phyloP scores from a whole-genome alignment of 1,139 yeast species.

The Suzukiozyma palmioleophila region DNA sequence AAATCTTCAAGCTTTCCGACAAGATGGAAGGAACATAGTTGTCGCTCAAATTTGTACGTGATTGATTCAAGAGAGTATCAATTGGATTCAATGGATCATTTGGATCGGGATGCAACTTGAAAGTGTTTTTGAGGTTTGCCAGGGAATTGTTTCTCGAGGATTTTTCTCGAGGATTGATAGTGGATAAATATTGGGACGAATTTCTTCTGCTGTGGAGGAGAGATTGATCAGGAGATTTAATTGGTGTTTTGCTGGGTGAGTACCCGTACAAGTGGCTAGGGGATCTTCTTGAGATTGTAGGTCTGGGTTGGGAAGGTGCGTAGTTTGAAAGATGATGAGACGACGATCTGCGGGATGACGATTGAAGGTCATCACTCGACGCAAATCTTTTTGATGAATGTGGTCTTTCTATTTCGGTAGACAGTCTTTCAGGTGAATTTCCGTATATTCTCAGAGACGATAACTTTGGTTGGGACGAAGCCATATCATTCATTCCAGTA shows the following conservation, averaged over 20 bases:
- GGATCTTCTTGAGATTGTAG: not conserved
- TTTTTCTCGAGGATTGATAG: not conserved
- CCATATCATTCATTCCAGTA: not conserved
- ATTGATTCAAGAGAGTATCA: not conserved
- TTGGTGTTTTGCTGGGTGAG: slow-evolving; percentile 1
- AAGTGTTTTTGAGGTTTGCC: slow-evolving; percentile 65
- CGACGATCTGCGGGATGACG: not conserved
- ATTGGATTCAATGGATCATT: slow-evolving; percentile 3
- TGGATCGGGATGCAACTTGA: slow-evolving; percentile 25
- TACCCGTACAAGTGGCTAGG: not conserved
- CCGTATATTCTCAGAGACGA: not conserved
- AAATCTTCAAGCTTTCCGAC: slow-evolving; percentile 2
- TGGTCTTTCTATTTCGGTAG: not conserved
- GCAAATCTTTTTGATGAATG: not conserved
- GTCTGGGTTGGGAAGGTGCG: not conserved
- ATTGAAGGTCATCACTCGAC: not conserved
- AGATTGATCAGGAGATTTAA: not conserved
- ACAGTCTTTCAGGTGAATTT: not conserved
- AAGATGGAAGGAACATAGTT: slow-evolving; percentile 1
- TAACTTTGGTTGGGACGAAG: too few relatives aligned
- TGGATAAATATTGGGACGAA: not conserved
- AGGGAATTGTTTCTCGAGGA: slow-evolving; percentile 59
- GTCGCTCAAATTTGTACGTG: not conserved
- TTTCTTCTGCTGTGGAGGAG: not conserved
- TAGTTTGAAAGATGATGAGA: slow-evolving; percentile 1